Base-by-base conservation (phyloP, 371 early-diverging fungal species). In the Circinella minor region DNA sequence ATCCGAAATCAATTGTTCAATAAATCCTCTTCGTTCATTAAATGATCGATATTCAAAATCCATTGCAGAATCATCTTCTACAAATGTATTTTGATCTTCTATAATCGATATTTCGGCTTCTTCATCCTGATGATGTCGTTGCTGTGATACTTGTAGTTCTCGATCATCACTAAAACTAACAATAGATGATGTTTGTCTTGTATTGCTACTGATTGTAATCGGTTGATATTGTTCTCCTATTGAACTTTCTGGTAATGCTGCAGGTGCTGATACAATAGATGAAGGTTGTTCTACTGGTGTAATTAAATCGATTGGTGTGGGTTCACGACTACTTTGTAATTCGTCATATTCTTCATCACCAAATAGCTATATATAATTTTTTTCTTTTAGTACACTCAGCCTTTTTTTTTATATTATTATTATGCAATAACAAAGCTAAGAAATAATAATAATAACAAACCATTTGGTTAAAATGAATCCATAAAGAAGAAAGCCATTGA, bases 11-110 rank as follows among this genome's bases (percentile, higher is more conserved):
- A 20, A 57, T 57, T 57, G 57, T 6, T 57, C 57, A n/a, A 57
- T 57, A 57, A 57, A 57, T 57, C 27, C 57, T 18, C 57, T 11
- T 34, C 57, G 57, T 57, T 57, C 57, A n/a, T 27, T 10, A 34
- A 27, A 34, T 57, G 57, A 57, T 57, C 34, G 57, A 18, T 57
- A 7, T 27, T 57, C 57, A 18, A 57, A 7, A 10, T 57, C 57
- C 57, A 57, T 57, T 7, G 57, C 15, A 15, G 4, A 27, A 7
- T 57, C 57, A 11, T 18, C 34, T 57, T 57, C 51, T 3, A 51
- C 51, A 51, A 15, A n/a, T 43, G 43, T 43, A 43, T 11, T 43
- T 43, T 43, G 43, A 3, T 43, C 43, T 43, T 43, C 43, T 43
- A 43, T 1, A 9, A 11, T 43, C 43, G 11, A 0, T 43, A 43